Conservation (phyloP, 2,329 filamentous ascomycete genomes). For the Aspergillus sp. region DNA sequence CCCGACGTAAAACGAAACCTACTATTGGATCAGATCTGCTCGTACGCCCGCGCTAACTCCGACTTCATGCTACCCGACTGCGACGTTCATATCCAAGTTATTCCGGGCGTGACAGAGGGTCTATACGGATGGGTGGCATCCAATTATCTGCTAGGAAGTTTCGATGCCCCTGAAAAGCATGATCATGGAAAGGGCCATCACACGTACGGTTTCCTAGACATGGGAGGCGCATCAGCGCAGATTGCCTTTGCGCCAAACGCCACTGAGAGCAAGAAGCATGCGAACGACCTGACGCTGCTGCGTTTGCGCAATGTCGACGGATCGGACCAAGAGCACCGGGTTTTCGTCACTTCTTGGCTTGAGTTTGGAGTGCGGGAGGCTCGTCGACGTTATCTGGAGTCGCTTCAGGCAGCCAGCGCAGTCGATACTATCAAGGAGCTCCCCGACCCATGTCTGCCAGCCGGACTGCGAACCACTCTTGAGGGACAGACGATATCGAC, state of each 20-base stretch:
- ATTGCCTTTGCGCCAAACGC: slow-evolving; percentile 95
- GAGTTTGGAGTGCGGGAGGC: slow-evolving; percentile 97
- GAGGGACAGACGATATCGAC: slow-evolving; percentile 60
- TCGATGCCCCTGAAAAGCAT: slow-evolving; percentile 73
- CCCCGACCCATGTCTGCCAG: slow-evolving; percentile 87
- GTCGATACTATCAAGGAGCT: slow-evolving; percentile 63
- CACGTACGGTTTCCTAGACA: slow-evolving; percentile 96
- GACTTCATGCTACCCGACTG: slow-evolving; percentile 89
- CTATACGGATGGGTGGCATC: slow-evolving; percentile 97
- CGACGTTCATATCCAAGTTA: slow-evolving; percentile 84
- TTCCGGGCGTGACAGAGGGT: slow-evolving; percentile 91
- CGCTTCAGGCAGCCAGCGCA: slow-evolving; percentile 67
- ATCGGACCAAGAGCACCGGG: slow-evolving; percentile 72
- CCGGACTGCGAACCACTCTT: slow-evolving; percentile 70
- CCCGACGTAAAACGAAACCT: slow-evolving; percentile 69
- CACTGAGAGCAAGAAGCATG: slow-evolving; percentile 86
- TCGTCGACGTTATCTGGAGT: slow-evolving; percentile 76
- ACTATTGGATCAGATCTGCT: slow-evolving; percentile 76
- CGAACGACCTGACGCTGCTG: slow-evolving; percentile 82
- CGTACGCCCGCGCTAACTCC: slow-evolving; percentile 74
- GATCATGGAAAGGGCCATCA: slow-evolving; percentile 83
- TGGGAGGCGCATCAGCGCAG: slow-evolving; percentile 96
- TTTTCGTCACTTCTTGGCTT: slow-evolving; percentile 96
- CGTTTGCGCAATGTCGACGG: slow-evolving; percentile 83
- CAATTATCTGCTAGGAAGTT: slow-evolving; percentile 91